These are phyloP conservation scores for Lathyrus oleraceus DNA, from an alignment of 306 rosid species.

Conservation along the genomic window DNA sequence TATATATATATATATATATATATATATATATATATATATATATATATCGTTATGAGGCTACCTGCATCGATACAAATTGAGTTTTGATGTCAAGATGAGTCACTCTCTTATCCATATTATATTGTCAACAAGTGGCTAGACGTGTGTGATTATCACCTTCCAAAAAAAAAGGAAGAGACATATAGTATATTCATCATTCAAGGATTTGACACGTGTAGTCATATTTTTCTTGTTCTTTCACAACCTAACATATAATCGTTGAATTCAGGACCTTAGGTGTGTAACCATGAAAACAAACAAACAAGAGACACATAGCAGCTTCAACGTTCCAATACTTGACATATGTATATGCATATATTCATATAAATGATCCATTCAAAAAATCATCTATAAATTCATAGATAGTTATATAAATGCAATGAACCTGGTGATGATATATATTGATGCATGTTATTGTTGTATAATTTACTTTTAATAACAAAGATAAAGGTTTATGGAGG, in stretches of 20 bases:
- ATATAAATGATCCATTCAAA: background rate
- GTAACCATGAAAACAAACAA: background rate
- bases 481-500: constrained; percentile 40
- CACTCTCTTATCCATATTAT: no score
- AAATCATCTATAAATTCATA: background rate
- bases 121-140: background rate
- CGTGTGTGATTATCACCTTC: background rate
- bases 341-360: background rate
- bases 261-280: background rate
- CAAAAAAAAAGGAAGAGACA: background rate
- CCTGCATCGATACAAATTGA: no score
- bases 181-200: background rate
- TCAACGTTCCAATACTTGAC: background rate
- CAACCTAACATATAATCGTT: background rate
- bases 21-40: no score
- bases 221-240: background rate
- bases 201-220: constrained; percentile 7
- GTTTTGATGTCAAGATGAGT: no score
- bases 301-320: background rate
- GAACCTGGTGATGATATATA: background rate
- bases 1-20: no score
- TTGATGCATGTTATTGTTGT: background rate
- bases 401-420: no score
- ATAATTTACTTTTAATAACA: background rate
- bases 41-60: no score